Conservation (phyloP, 306 rosid species). For the Vigna mungo region DNA sequence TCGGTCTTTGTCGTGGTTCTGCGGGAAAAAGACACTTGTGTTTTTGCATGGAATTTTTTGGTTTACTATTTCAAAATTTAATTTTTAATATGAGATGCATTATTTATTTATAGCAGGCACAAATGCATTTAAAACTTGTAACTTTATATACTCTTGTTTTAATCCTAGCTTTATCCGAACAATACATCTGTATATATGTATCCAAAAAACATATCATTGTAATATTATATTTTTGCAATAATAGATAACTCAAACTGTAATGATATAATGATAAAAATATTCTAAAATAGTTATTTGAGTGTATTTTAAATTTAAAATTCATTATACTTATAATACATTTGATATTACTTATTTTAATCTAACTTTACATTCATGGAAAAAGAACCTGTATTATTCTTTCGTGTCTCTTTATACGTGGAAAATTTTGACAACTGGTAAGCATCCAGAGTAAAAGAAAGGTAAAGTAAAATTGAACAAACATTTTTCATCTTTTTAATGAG, state of each 20-base stretch:
- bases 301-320: background rate
- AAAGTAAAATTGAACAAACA: background rate
- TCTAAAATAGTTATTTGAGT: background rate
- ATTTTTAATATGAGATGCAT: background rate
- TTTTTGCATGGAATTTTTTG: slow-evolving; percentile 3
- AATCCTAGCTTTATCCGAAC: background rate
- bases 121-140: slow-evolving; percentile 2
- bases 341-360: background rate
- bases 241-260: background rate
- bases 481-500: slow-evolving; percentile 15
- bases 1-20: slow-evolving; percentile 4
- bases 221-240: background rate
- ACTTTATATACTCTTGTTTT: background rate
- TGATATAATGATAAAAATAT: too few species aligned
- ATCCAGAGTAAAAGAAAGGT: background rate
- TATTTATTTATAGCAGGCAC: background rate
- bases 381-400: background rate
- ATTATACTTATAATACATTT: background rate
- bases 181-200: background rate
- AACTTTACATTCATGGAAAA: background rate
- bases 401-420: background rate
- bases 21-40: background rate
- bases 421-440: background rate
- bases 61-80: background rate
- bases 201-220: background rate